phyloP scores from a whole-genome alignment of 176 grass and related monocot species.

The Stipa capillata region DNA sequence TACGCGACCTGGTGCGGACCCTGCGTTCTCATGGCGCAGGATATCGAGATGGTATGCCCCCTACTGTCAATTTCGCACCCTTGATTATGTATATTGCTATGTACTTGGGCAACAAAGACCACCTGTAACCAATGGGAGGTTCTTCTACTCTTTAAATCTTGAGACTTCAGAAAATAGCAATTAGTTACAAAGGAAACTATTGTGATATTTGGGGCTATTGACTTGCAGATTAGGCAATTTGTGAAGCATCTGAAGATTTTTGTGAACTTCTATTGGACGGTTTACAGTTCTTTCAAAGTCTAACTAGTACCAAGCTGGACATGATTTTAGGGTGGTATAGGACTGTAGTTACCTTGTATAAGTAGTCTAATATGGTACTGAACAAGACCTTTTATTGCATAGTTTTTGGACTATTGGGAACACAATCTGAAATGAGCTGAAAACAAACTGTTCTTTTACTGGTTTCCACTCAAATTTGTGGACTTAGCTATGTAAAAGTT shows the following conservation, averaged over 20 bases:
- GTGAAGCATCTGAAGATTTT: background rate
- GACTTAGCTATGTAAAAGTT: background rate
- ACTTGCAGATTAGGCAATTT: no score
- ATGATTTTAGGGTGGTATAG: slow-evolving; percentile 8
- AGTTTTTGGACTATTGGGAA: background rate
- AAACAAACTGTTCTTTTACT: background rate
- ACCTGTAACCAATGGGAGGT: background rate
- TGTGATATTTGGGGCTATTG: no score
- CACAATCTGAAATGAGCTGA: background rate
- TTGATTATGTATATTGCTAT: background rate
- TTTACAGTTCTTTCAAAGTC: background rate
- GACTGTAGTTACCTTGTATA: no score
- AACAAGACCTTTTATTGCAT: background rate
- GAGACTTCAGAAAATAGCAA: no score
- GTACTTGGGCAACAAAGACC: background rate
- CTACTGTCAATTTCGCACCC: background rate
- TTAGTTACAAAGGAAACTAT: no score
- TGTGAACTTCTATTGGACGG: no score
- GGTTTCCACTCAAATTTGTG: background rate
- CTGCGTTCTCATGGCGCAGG: slow-evolving; percentile 75
- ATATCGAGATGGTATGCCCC: no score
- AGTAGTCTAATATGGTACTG: background rate
- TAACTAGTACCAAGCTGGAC: background rate
- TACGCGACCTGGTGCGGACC: slow-evolving; percentile 76
- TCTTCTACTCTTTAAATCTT: background rate